Base-by-base conservation (phyloP, 2,329 filamentous ascomycete genomes). In the Fusarium cyanostomum region DNA sequence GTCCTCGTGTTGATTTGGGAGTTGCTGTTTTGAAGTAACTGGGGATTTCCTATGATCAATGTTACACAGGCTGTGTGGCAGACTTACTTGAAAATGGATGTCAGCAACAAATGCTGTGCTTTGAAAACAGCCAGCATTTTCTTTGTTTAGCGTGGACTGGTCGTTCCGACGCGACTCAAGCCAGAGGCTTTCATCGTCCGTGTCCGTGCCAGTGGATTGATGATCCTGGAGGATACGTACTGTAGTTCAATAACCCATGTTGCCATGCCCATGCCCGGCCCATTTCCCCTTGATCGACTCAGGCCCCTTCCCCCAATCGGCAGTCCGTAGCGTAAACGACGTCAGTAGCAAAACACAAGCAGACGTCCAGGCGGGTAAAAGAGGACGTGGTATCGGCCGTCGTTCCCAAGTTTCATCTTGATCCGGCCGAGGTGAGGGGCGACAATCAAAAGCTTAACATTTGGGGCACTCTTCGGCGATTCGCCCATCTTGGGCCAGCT, bases 231-330 rank as follows among this genome's bases (percentile, higher is more conserved):
- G 52, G 24, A 45, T 39, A n/a, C n/a, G n/a, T n/a, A n/a, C n/a
- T n/a, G n/a, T n/a, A 31, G 26, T 49, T 49, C 52, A 57, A 51
- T 41, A 30, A 57, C 39, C 63, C 59, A 56, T 67, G 63, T 51
- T 30, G 33, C 41, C 42, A 39, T 54, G 26, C 37, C 57, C 44
- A 53, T 61, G 45, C 26, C 51, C 43, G 41, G 56, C 31, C 52
- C 53, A 38, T 60, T 64, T 64, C 64, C 67, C 67, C 63, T 70
- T 67, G 60, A 62, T 61, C 66, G 53, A 45, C 64, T 56, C 56
- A 67, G 57, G 49, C 54, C 50, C 65, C 62, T 60, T 56, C 49
- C 63, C 66, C 54, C 55, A 70, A 66, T 57, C 52, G 63, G 65
- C 52, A 69, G 52, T 31, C 54, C 52, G 50, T 57, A 52, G 55